A percentile compares a stretch with the other conserved stretches of the same genome.
Evolutionary conservation across 345 rosid species (phyloP).

Genomic region (Noccaea caerulescens): DNA sequence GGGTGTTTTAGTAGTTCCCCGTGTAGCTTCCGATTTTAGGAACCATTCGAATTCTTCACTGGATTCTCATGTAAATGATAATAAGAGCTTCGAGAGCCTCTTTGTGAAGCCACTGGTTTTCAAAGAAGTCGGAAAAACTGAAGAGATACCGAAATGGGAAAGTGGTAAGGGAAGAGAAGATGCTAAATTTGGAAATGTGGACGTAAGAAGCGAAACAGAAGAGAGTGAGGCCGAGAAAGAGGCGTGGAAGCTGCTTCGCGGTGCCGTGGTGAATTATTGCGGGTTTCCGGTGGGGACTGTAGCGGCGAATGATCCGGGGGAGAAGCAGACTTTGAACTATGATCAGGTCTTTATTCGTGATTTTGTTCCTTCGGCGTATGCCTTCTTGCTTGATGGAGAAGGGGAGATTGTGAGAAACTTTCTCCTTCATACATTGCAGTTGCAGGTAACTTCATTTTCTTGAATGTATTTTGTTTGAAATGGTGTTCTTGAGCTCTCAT

Average conservation of each 20-base stretch:
- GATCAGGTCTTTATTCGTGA: slow-evolving; percentile 97
- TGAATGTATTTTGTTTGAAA: background rate
- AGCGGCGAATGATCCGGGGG: slow-evolving; percentile 80
- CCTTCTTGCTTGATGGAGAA: slow-evolving; percentile 89
- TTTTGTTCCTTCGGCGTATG: slow-evolving; percentile 93
- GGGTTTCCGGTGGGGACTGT: slow-evolving; percentile 87
- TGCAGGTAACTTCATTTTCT: slow-evolving; percentile 65
- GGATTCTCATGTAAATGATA: slow-evolving; percentile 63
- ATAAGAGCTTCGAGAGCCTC: slow-evolving; percentile 71
- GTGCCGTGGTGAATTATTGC: slow-evolving; percentile 68
- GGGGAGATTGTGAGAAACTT: slow-evolving; percentile 89
- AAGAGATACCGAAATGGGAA: slow-evolving; percentile 30
- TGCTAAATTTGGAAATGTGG: slow-evolving; percentile 35
- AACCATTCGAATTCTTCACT: slow-evolving; percentile 69
- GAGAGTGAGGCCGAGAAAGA: slow-evolving; percentile 68
- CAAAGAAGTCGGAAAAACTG: slow-evolving; percentile 25
- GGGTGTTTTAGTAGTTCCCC: slow-evolving; percentile 80
- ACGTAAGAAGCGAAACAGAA: slow-evolving; percentile 1
- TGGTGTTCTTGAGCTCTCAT: slow-evolving; percentile 2
- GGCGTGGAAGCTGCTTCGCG: slow-evolving; percentile 87
- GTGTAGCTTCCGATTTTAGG: slow-evolving; percentile 72
- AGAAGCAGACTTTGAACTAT: slow-evolving; percentile 75
- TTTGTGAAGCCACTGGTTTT: slow-evolving; percentile 70
- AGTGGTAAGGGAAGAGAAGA: slow-evolving; percentile 51
- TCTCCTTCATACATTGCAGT: slow-evolving; percentile 88